phyloP scores from a whole-genome alignment of 371 early-diverging fungal genomes.

The Dentiscutata heterogama region DNA sequence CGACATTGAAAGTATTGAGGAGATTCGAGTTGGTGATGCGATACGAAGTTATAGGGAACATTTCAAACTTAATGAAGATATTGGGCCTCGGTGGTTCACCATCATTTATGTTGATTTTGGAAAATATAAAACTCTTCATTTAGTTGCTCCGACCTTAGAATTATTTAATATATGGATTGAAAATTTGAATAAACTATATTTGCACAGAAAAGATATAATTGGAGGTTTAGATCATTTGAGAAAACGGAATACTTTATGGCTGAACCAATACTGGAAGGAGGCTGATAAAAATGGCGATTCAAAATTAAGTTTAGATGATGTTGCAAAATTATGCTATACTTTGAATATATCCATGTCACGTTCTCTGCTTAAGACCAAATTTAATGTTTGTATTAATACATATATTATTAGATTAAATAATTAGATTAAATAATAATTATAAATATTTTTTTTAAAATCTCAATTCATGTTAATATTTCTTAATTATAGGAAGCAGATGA shows the following conservation, averaged over 20 bases:
- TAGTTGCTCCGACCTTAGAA: slow-evolving; percentile 54
- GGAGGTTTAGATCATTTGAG: slow-evolving; percentile 53
- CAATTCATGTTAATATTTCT: not conserved
- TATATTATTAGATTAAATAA: too few species aligned
- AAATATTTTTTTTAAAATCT: too few species aligned
- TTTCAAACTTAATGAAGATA: slow-evolving; percentile 50
- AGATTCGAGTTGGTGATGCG: slow-evolving; percentile 54
- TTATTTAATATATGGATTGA: slow-evolving; percentile 53
- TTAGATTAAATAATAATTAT: too few species aligned
- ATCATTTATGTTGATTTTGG: slow-evolving; percentile 56
- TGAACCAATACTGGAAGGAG: slow-evolving; percentile 56
- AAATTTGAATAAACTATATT: slow-evolving; percentile 53
- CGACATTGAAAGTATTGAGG: slow-evolving; percentile 59
- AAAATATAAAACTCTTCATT: slow-evolving; percentile 57
- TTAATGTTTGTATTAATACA: slow-evolving; percentile 44
- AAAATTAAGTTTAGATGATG: slow-evolving; percentile 53
- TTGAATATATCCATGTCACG: slow-evolving; percentile 57
- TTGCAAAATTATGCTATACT: slow-evolving; percentile 54
- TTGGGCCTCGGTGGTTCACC: slow-evolving; percentile 55
- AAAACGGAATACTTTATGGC: slow-evolving; percentile 54
- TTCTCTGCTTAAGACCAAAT: slow-evolving; percentile 51
- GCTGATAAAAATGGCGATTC: slow-evolving; percentile 57
- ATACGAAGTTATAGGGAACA: slow-evolving; percentile 54
- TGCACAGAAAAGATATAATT: slow-evolving; percentile 50
- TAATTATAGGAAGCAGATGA: slow-evolving; percentile 50